Conservation (phyloP, 2,329 filamentous ascomycete species). For the Calycina marina region DNA sequence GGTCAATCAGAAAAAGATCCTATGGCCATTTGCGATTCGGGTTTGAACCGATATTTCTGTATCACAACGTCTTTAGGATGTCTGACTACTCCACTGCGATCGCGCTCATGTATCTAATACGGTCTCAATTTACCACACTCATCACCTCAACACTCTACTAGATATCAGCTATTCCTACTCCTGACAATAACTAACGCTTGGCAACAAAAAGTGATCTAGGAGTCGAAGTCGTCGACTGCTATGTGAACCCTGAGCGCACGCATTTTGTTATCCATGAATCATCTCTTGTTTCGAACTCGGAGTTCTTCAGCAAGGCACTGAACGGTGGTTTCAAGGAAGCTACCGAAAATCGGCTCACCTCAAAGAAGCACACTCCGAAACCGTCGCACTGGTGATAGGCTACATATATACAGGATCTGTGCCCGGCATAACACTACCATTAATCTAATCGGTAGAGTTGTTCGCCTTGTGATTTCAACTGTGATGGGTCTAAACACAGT, state of each 20-base stretch:
- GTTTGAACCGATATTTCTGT: too few species aligned
- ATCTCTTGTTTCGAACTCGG: slow-evolving; percentile 12
- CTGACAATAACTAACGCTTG: background rate
- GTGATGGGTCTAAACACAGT: background rate
- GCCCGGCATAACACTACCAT: slow-evolving; percentile 2
- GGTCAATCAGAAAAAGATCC: too few species aligned
- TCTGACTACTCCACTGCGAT: too few species aligned
- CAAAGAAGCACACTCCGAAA: slow-evolving; percentile 8
- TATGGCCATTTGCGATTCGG: too few species aligned
- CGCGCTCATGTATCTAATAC: background rate
- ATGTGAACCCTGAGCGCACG: slow-evolving; percentile 11
- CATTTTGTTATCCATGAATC: slow-evolving; percentile 14
- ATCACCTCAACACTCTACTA: too few species aligned
- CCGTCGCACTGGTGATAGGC: slow-evolving; percentile 11
- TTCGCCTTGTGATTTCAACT: background rate
- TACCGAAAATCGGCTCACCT: slow-evolving; percentile 8
- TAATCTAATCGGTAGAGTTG: background rate
- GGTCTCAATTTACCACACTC: background rate
- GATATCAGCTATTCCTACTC: too few species aligned
- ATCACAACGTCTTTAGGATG: too few species aligned
- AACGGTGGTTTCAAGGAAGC: slow-evolving; percentile 12
- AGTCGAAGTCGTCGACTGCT: slow-evolving; percentile 9
- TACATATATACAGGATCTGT: slow-evolving; percentile 12
- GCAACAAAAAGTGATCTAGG: slow-evolving; percentile 11
- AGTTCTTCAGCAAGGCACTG: slow-evolving; percentile 15